Percentiles rank a stretch among this genome's conserved stretches.
phyloP scores from a whole-genome alignment of 306 rosid genomes.

The Casuarina equisetifolia region DNA sequence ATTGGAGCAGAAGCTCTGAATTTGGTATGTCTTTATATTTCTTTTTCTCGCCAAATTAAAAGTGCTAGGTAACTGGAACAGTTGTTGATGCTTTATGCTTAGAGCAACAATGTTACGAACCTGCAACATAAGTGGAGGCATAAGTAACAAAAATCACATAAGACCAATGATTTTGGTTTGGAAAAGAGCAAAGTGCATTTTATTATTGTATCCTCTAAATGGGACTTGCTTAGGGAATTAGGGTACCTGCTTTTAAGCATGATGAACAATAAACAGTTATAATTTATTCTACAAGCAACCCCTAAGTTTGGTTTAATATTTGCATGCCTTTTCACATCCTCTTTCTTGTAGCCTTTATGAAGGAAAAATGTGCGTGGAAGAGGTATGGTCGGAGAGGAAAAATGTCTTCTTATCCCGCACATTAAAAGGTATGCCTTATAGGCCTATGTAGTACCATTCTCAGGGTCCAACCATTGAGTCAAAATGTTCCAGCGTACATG shows the following conservation, averaged over 20 bases:
- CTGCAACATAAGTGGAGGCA: not conserved
- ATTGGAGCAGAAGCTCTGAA: constrained; percentile 85
- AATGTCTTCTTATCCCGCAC: not conserved
- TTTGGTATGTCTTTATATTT: constrained; percentile 49
- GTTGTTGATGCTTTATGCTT: not conserved
- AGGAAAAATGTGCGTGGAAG: too few relatives aligned
- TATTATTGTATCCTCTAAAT: too few relatives aligned
- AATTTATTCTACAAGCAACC: too few relatives aligned
- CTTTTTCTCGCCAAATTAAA: not conserved
- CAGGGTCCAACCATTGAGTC: not conserved
- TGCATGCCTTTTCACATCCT: too few relatives aligned
- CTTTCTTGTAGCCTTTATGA: too few relatives aligned
- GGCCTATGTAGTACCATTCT: not conserved
- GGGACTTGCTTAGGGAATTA: not conserved
- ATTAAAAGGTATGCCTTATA: not conserved
- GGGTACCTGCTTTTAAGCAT: not conserved
- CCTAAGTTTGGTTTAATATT: too few relatives aligned
- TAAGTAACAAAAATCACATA: not conserved
- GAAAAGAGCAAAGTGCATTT: not conserved
- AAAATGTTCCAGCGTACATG: not conserved
- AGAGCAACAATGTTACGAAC: not conserved
- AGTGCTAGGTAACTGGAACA: not conserved
- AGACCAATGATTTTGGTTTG: not conserved
- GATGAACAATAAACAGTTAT: not conserved
- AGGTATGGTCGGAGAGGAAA: not conserved